Percentiles rank a stretch among this genome's conserved stretches.
phyloP scores from a whole-genome alignment of 2,329 filamentous ascomycete species.

The Calonectria naviculata region DNA sequence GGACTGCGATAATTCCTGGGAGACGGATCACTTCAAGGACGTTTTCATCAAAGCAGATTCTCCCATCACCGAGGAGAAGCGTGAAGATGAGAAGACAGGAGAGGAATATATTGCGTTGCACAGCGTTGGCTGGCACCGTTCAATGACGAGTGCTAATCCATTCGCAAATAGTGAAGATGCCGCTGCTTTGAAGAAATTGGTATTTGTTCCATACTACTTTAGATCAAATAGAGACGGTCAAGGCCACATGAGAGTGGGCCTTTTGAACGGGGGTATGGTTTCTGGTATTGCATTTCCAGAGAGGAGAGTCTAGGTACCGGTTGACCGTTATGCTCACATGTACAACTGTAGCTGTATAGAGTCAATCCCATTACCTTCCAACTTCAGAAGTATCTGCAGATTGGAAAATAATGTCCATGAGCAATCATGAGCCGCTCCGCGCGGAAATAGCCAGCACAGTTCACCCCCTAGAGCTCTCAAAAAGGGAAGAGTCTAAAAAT shows the following conservation, averaged over 20 bases:
- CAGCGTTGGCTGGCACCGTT: constrained; percentile 3
- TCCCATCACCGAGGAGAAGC: constrained; percentile 13
- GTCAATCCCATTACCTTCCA: too few relatives aligned
- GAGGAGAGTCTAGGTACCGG: background rate
- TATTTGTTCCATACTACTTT: constrained; percentile 29
- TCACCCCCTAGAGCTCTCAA: too few relatives aligned
- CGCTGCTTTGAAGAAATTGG: background rate
- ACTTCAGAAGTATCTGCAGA: background rate
- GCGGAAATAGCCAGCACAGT: background rate
- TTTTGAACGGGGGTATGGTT: constrained; percentile 17
- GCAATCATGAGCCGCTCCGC: background rate
- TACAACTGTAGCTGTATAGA: background rate
- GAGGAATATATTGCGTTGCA: constrained; percentile 25
- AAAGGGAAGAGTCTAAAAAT: background rate
- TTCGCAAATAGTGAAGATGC: background rate
- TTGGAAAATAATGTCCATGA: background rate
- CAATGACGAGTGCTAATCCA: background rate
- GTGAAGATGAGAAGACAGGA: constrained; percentile 16
- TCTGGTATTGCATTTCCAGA: constrained; percentile 24
- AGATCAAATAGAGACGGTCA: constrained; percentile 27
- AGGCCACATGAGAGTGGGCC: constrained; percentile 31
- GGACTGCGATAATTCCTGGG: constrained; percentile 67
- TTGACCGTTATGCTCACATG: background rate
- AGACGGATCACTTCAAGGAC: constrained; percentile 64
- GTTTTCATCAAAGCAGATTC: constrained; percentile 26